phyloP scores from a whole-genome alignment of 148 eudicot genomes.

The Spergularia bocconei region DNA sequence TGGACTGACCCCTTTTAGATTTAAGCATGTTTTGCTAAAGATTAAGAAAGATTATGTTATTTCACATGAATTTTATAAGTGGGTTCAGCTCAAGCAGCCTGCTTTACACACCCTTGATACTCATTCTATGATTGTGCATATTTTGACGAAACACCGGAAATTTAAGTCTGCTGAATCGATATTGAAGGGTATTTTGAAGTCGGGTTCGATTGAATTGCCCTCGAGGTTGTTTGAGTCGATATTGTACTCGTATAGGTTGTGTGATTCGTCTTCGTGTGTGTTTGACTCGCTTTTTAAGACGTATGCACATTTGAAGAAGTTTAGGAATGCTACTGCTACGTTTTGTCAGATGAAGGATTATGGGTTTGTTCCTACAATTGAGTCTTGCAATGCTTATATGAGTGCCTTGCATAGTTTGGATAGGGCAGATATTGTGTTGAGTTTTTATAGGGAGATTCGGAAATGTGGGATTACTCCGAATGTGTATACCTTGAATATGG shows the following conservation, averaged over 20 bases:
- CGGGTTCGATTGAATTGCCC: conserved; percentile 29
- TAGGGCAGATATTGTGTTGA: conserved; percentile 49
- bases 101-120: conserved; percentile 54
- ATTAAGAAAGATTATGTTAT: conserved; percentile 60
- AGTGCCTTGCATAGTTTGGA: conserved; percentile 53
- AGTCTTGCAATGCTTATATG: conserved; percentile 70
- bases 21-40: conserved; percentile 74
- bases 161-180: conserved; percentile 64
- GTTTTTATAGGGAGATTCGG: conserved; percentile 49
- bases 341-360: conserved; percentile 62
- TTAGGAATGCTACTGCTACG: conserved; percentile 52
- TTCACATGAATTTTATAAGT: conserved; percentile 70
- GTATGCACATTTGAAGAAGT: conserved; percentile 58
- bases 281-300: conserved; percentile 70
- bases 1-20: conserved; percentile 47
- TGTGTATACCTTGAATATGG: conserved; percentile 70
- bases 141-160: conserved; percentile 56
- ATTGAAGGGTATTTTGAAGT: conserved; percentile 38
- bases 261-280: conserved; percentile 71
- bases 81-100: conserved; percentile 55
- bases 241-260: conserved; percentile 57
- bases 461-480: conserved; percentile 46
- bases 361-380: conserved; percentile 66
- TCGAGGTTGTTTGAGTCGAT: conserved; percentile 46
- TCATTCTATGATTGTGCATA: conserved; percentile 59